Conservation (phyloP, 2,329 filamentous ascomycete species). For the Trichophyton simii region DNA sequence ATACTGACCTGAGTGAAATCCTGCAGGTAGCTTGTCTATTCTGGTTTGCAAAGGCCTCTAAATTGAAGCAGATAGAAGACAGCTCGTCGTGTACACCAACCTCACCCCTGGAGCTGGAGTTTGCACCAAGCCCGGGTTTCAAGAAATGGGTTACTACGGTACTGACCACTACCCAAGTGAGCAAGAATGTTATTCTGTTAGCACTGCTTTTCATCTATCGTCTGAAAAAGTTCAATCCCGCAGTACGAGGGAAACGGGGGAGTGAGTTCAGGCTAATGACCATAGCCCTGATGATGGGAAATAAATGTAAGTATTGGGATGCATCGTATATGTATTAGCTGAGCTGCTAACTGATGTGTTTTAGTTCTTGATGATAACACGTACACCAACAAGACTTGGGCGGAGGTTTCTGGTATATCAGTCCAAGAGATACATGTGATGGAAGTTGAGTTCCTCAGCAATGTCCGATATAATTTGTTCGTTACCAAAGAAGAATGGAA, state of each 20-base stretch:
- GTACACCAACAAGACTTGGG: constrained; percentile 99
- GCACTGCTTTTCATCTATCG: constrained; percentile 88
- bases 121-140: constrained; percentile 66
- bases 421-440: constrained; percentile 96
- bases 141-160: constrained; percentile 89
- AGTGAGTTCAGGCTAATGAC: constrained; percentile 90
- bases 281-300: constrained; percentile 91
- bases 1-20: constrained; percentile 1
- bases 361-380: constrained; percentile 91
- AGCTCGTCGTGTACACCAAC: constrained; percentile 30
- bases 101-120: constrained; percentile 53
- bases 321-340: not conserved
- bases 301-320: constrained; percentile 59
- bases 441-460: constrained; percentile 99
- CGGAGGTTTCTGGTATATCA: constrained; percentile 86
- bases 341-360: constrained; percentile 8
- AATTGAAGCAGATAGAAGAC: constrained; percentile 61
- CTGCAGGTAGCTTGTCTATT: constrained; percentile 82
- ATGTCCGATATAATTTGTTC: constrained; percentile 89
- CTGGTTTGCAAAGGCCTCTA: constrained; percentile 88
- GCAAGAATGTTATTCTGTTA: constrained; percentile 84
- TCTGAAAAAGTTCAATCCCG: constrained; percentile 78
- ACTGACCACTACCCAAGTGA: constrained; percentile 86
- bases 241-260: constrained; percentile 77
- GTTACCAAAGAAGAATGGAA: constrained; percentile 79